Base-by-base conservation (phyloP, 345 rosid species). In the Camelina sativa region DNA sequence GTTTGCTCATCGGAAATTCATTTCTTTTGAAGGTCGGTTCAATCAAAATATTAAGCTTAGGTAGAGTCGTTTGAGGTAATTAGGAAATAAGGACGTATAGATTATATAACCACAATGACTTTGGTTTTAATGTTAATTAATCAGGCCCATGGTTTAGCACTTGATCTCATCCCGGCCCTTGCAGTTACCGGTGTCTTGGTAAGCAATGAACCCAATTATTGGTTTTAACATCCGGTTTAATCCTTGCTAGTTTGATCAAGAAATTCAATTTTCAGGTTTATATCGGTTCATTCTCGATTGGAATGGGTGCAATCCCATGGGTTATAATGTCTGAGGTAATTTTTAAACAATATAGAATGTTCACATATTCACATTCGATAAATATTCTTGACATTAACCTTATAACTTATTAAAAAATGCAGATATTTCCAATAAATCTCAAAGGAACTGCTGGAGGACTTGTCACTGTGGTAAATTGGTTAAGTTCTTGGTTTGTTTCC, bases 261-360 rank as follows among this genome's bases (percentile, higher is more conserved):
- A 16, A 48, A 11, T 37, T 2, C 22, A 46, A 17, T 38, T 11
- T 62, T 5, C 70, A 84, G 81, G 65, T 73, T 7, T 84, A 71
- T 53, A 50, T 62, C 3, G 90, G 84, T 20, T 82, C 81, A 2
- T 86, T 82, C 34, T 74, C 86, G 1, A 62, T 77, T n/a, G 84
- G 88, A 37, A 81, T 78, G 88, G 86, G 86, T 78, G 76, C 81
- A 52, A 72, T 86, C 68, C 88, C 84, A n/a, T 86, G 87, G 81
- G 78, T 84, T 54, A 63, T 81, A 47, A 76, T 83, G 86, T 86
- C 83, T 1, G 85, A 86, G 84, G 82, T 74, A 72, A 7, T 17
- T 9, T 67, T 35, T 20, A 22, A 35, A 17, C 40, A 5, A 16
- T 57, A 34, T 15, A 13, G 13, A 16, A n/a, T 46, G 25, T 30